Conservation (phyloP, 352 stramenopile genomes). For the Peronospora farinosa region DNA sequence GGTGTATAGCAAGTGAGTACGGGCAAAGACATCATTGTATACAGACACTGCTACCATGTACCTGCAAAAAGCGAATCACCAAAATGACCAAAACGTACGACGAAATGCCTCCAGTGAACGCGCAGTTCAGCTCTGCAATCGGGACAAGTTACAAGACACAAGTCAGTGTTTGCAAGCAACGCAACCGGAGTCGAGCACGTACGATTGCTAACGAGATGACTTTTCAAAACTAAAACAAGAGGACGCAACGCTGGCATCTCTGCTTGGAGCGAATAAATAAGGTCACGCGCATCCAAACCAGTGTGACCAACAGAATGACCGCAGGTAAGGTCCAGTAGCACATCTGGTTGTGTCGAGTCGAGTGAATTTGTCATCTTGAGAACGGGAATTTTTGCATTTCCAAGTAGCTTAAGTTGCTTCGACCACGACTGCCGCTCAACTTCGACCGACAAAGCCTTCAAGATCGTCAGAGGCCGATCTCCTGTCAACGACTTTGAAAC, state of each 20-base stretch:
- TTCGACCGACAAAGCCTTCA: conserved; percentile 85
- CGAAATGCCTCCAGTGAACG: conserved; percentile 93
- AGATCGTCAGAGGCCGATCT: conserved; percentile 75
- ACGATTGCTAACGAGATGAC: conserved; percentile 59
- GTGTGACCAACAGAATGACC: conserved; percentile 91
- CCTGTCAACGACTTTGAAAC: conserved; percentile 74
- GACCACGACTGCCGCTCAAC: conserved; percentile 75
- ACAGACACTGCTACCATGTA: conserved; percentile 12
- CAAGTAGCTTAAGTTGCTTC: conserved; percentile 89
- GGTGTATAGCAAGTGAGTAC: background rate
- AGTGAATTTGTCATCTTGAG: conserved; percentile 87
- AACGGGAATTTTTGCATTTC: conserved; percentile 92
- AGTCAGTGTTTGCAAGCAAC: conserved; percentile 13
- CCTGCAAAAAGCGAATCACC: conserved; percentile 90
- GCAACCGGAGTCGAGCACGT: conserved; percentile 1
- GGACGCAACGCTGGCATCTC: conserved; percentile 91
- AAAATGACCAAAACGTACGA: conserved; percentile 95
- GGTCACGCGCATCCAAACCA: conserved; percentile 86
- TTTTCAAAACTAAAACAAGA: conserved; percentile 93
- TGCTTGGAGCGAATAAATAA: conserved; percentile 88
- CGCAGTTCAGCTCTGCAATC: conserved; percentile 80
- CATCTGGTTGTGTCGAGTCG: conserved; percentile 30
- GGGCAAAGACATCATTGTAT: background rate
- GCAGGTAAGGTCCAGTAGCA: conserved; percentile 92
- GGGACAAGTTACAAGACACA: conserved; percentile 22